Percentiles rank a stretch among this genome's conserved stretches.
Conservation (phyloP, 2,329 filamentous ascomycete species). For the Ophiostoma piceae region DNA sequence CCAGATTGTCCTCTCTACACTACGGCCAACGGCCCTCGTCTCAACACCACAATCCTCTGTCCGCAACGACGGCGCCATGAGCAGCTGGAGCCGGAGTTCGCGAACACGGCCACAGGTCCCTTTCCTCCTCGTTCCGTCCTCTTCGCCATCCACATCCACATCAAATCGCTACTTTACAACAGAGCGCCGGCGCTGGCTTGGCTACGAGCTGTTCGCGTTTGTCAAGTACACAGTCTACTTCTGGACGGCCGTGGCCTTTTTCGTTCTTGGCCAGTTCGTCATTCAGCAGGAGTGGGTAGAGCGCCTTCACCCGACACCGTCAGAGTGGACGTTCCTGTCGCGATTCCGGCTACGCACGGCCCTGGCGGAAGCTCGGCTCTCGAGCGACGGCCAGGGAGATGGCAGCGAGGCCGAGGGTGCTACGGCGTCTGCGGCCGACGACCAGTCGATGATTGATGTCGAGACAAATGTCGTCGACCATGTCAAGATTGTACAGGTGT, state of each 20-base stretch:
- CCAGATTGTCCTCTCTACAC: background rate
- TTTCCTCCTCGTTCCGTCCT: constrained; percentile 44
- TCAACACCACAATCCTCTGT: background rate
- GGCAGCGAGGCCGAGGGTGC: constrained; percentile 3
- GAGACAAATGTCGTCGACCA: constrained; percentile 56
- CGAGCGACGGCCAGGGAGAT: constrained; percentile 2
- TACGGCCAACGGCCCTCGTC: background rate
- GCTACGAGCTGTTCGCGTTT: constrained; percentile 63
- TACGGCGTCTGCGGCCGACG: constrained; percentile 34
- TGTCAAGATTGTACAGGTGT: constrained; percentile 58
- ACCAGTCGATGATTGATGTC: constrained; percentile 44
- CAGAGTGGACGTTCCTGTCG: constrained; percentile 71
- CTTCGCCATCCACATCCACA: constrained; percentile 21
- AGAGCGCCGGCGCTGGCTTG: constrained; percentile 64
- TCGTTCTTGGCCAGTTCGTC: constrained; percentile 58
- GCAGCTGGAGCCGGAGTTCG: background rate
- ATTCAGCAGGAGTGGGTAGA: constrained; percentile 71
- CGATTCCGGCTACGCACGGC: constrained; percentile 64
- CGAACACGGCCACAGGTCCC: constrained; percentile 42
- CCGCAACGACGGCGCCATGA: background rate
- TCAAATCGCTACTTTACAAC: constrained; percentile 70
- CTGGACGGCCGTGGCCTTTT: constrained; percentile 58
- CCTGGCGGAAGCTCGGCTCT: constrained; percentile 50
- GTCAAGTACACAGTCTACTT: constrained; percentile 62
- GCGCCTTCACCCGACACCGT: constrained; percentile 70